Conservation (phyloP, 2,329 filamentous ascomycete genomes). For the Ceratocystis harringtonii region DNA sequence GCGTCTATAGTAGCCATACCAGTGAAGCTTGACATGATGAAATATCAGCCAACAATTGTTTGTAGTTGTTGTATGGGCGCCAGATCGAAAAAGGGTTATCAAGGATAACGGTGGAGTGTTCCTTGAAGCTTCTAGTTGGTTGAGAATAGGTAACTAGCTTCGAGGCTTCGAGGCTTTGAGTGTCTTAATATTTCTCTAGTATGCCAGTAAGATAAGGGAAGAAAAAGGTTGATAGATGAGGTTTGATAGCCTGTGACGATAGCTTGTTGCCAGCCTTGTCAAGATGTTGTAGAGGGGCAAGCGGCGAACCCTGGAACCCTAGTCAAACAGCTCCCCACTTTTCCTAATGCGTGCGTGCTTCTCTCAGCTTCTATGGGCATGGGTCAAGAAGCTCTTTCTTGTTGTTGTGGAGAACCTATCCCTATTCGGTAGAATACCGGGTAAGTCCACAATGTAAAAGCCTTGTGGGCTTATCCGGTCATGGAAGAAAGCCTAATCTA, state of each 20-base stretch:
- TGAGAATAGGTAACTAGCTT: too few relatives aligned
- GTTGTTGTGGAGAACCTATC: too few relatives aligned
- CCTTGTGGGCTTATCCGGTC: too few relatives aligned
- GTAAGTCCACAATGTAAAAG: too few relatives aligned
- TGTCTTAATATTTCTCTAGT: too few relatives aligned
- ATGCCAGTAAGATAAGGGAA: not conserved
- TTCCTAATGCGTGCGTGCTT: not conserved
- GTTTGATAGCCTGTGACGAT: slow-evolving; percentile 3
- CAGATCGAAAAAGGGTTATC: not conserved
- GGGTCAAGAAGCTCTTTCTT: too few relatives aligned
- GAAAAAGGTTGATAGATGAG: not conserved
- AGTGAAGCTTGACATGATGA: slow-evolving; percentile 2
- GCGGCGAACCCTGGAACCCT: not conserved
- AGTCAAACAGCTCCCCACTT: not conserved
- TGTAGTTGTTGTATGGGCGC: not conserved
- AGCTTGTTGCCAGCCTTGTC: slow-evolving; percentile 13
- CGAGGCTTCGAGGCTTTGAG: too few relatives aligned
- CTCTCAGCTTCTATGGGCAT: not conserved
- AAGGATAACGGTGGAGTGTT: not conserved
- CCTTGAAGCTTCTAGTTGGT: too few relatives aligned
- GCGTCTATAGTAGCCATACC: not conserved
- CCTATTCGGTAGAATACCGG: too few relatives aligned
- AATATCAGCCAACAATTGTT: not conserved
- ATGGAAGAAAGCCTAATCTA: too few relatives aligned
- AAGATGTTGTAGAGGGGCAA: not conserved